Evolutionary conservation across 2,329 filamentous ascomycete species (phyloP).

Genomic region (Trichoderma sp.): DNA sequence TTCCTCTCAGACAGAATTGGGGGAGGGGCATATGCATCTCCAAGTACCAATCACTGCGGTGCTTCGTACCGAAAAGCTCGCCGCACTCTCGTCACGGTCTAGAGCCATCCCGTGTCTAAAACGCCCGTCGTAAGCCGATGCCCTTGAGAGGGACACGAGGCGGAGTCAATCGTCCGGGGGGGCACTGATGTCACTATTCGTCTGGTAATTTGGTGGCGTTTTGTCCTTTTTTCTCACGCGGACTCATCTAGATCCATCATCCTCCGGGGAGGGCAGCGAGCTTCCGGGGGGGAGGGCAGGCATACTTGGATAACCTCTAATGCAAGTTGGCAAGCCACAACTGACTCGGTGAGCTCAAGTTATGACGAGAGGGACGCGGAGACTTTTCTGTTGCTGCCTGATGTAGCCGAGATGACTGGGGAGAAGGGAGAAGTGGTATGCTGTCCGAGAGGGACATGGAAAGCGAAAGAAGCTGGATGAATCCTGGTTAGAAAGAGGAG

Average conservation of each 20-base stretch:
- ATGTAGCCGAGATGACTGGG: background rate
- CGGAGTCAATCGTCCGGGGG: background rate
- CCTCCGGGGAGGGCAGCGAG: background rate
- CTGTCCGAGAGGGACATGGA: background rate
- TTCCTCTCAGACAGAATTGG: background rate
- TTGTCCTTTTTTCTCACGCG: background rate
- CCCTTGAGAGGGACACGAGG: background rate
- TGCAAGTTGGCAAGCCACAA: background rate
- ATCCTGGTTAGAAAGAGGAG: too few species aligned
- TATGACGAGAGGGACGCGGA: background rate
- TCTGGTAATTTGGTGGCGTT: background rate
- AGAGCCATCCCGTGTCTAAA: background rate
- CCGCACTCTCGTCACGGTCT: background rate
- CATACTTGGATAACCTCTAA: background rate
- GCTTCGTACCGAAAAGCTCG: background rate
- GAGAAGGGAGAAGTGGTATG: background rate
- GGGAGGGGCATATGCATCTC: background rate
- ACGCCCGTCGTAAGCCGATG: background rate
- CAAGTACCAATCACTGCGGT: background rate
- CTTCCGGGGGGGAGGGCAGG: background rate
- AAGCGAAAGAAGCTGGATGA: background rate
- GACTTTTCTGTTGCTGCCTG: background rate
- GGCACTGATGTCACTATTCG: background rate
- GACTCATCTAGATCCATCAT: background rate
- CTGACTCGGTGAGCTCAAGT: background rate